Evolutionary conservation across 1,284 basidiomycete species (phyloP).

Genomic region (Cronartium ribicola): DNA sequence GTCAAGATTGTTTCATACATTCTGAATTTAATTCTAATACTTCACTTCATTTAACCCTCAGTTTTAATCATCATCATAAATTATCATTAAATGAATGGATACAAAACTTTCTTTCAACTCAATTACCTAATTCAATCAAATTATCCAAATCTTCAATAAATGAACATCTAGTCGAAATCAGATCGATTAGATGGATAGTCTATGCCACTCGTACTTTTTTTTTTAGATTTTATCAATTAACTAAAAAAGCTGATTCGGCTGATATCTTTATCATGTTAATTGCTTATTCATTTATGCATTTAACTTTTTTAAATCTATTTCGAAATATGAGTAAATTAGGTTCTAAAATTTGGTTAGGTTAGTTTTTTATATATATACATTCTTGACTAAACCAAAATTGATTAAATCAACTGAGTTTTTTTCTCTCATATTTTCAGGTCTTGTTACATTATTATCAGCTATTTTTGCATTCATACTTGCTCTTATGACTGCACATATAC

Average conservation of each 20-base stretch:
- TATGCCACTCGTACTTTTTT: slow-evolving; percentile 77
- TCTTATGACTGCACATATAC: slow-evolving; percentile 74
- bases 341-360: slow-evolving; percentile 76
- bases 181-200: slow-evolving; percentile 74
- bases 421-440: slow-evolving; percentile 54
- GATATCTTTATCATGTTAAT: slow-evolving; percentile 94
- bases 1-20: background rate
- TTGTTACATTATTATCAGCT: slow-evolving; percentile 77
- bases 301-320: slow-evolving; percentile 85
- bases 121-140: slow-evolving; percentile 16
- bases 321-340: slow-evolving; percentile 72
- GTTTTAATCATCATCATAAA: background rate
- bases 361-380: slow-evolving; percentile 44
- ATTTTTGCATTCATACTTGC: slow-evolving; percentile 81
- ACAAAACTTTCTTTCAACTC: background rate
- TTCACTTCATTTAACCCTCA: background rate
- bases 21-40: background rate
- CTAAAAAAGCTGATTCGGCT: slow-evolving; percentile 85
- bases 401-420: background rate
- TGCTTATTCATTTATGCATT: slow-evolving; percentile 94
- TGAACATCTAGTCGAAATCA: slow-evolving; percentile 60
- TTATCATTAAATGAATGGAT: slow-evolving; percentile 17
- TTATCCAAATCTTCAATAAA: background rate
- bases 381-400: background rate
- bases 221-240: slow-evolving; percentile 76